These are phyloP conservation scores for Rossbeevera mucosa DNA, from an alignment of 768 basidiomycete genomes.

Conservation along the genomic window DNA sequence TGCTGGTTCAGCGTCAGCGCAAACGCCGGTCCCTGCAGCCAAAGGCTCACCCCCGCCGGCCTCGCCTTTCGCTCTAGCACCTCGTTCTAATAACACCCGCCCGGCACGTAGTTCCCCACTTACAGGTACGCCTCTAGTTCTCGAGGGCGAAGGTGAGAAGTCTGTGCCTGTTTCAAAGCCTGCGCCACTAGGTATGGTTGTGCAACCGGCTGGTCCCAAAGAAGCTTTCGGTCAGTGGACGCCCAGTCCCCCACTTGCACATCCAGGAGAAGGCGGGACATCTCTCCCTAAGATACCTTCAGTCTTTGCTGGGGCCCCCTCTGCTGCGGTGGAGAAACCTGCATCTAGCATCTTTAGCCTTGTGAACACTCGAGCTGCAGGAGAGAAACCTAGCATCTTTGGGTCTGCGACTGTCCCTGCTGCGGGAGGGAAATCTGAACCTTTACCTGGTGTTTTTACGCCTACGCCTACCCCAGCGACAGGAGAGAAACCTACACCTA, in stretches of 20 bases:
- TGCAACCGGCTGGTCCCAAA: constrained; percentile 40
- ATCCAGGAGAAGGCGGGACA: constrained; percentile 21
- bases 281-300: constrained; percentile 49
- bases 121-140: constrained; percentile 49
- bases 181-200: constrained; percentile 18
- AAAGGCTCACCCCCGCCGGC: constrained; percentile 16
- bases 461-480: not conserved
- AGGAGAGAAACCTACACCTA: not conserved
- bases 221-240: constrained; percentile 34
- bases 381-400: too few species aligned
- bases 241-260: constrained; percentile 13
- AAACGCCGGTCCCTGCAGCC: constrained; percentile 12
- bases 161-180: constrained; percentile 14
- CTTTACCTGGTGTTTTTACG: not conserved
- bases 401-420: not conserved
- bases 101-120: constrained; percentile 76
- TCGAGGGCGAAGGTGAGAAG: constrained; percentile 34
- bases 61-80: constrained; percentile 43
- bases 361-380: not conserved
- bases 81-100: constrained; percentile 44
- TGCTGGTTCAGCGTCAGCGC: constrained; percentile 16
- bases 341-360: constrained; percentile 6
- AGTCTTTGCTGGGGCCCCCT: constrained; percentile 34
- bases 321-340: constrained; percentile 11
- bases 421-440: not conserved